Conservation (phyloP, 2,329 filamentous ascomycete genomes). For the Aspergillus sp. region DNA sequence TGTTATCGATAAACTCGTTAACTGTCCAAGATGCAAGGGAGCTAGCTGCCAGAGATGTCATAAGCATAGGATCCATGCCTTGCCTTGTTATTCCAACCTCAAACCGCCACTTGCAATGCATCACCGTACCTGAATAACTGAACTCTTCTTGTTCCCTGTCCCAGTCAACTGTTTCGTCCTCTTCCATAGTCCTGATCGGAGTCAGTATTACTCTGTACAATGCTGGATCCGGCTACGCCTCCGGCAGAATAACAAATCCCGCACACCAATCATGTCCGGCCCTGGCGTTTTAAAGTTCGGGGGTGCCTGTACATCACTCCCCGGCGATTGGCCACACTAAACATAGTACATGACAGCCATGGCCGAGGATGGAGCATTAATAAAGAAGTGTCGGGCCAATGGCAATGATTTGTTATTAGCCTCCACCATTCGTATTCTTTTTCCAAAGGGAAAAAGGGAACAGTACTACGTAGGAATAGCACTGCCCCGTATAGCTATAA, state of each 20-base stretch:
- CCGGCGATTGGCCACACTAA: slow-evolving; percentile 13
- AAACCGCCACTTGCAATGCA: neutral
- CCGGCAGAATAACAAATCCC: neutral
- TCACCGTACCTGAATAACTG: neutral
- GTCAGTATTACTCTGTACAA: neutral
- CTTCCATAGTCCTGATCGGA: too few species aligned
- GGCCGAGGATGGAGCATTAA: neutral
- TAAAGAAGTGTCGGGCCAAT: neutral
- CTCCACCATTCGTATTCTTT: too few species aligned
- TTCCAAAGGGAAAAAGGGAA: too few species aligned
- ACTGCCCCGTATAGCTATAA: too few species aligned
- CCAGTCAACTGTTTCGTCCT: too few species aligned
- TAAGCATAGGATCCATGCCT: neutral
- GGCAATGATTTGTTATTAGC: too few species aligned
- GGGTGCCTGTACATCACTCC: slow-evolving; percentile 1
- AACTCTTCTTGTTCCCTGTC: neutral
- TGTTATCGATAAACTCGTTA: neutral
- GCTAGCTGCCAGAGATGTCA: neutral
- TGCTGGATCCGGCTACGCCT: neutral
- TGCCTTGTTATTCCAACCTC: neutral
- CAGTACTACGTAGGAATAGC: too few species aligned
- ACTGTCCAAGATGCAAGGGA: neutral
- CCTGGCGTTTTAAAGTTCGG: neutral
- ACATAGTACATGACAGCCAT: slow-evolving; percentile 13
- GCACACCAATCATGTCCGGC: neutral